These are phyloP conservation scores for Otatea glauca DNA, from an alignment of 176 grass and related monocot species.

Conservation along the genomic window DNA sequence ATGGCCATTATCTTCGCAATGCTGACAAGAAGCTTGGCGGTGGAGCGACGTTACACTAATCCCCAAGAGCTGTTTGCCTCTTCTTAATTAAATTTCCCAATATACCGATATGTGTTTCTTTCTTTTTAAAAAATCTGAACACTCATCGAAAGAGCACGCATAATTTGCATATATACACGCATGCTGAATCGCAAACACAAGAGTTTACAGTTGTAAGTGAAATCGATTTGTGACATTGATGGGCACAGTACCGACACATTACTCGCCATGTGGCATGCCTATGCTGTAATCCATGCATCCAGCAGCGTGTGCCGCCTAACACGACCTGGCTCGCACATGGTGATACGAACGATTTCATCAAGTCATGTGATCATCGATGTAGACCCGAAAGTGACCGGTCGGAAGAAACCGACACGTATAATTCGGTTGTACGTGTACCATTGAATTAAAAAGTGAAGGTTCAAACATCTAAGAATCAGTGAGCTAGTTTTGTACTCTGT, in stretches of 20 bases:
- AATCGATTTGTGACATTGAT: neutral
- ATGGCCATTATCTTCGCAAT: neutral
- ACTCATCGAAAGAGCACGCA: neutral
- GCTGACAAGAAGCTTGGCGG: conserved; percentile 33
- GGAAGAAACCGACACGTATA: no score
- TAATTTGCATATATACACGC: neutral
- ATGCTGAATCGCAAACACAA: neutral
- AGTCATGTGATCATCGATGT: neutral
- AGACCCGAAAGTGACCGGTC: neutral
- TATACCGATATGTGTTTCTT: neutral
- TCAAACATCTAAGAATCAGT: no score
- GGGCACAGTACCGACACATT: neutral
- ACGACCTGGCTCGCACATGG: neutral
- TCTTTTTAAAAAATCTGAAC: neutral
- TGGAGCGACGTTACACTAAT: conserved; percentile 46
- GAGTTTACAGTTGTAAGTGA: neutral
- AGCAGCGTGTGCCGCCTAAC: neutral
- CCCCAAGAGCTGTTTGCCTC: conserved; percentile 4
- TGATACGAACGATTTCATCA: neutral
- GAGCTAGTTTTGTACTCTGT: no score
- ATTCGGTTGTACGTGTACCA: no score
- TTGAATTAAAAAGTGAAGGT: no score
- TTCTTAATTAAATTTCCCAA: neutral
- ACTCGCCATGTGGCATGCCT: neutral
- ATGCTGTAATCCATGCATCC: neutral